These are phyloP conservation scores for Saccharum officinarum DNA, from an alignment of 176 grass and related monocot species.

Conservation along the genomic window DNA sequence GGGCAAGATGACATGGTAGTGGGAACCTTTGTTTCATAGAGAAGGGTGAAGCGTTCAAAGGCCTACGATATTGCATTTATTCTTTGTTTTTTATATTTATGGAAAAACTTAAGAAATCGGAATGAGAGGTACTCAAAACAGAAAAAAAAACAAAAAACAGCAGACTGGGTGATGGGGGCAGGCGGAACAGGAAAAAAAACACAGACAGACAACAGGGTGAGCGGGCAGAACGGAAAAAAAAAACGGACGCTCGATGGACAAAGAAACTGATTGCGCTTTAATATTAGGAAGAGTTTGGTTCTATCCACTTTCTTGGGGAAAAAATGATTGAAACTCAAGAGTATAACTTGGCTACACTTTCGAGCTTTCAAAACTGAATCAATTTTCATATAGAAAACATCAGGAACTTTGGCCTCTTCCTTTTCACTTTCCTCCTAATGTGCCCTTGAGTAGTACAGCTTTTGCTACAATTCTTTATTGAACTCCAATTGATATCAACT, in stretches of 20 bases:
- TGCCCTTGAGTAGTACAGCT: not conserved
- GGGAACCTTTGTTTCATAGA: not conserved
- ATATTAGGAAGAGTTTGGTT: not conserved
- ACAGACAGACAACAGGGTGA: not conserved
- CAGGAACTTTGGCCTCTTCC: not conserved
- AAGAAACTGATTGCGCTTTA: not conserved
- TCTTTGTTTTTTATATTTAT: not conserved
- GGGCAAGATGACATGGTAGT: not conserved
- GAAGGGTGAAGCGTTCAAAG: not conserved
- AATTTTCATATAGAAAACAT: not conserved
- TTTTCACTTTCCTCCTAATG: not conserved
- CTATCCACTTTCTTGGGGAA: not conserved
- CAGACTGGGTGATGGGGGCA: not conserved
- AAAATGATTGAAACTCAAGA: not conserved
- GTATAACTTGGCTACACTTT: not conserved
- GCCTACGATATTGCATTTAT: not conserved
- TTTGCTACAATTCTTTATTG: conserved; percentile 4
- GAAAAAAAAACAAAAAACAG: not conserved
- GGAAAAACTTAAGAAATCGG: not conserved
- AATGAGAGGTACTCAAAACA: not conserved
- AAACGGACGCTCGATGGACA: not conserved
- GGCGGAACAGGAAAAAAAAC: not conserved
- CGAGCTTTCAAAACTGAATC: not conserved
- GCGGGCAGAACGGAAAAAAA: not conserved
- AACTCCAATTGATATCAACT: conserved; percentile 20